Base-by-base conservation (phyloP, 345 rosid genomes). In the Xanthoceras sorbifolium region DNA sequence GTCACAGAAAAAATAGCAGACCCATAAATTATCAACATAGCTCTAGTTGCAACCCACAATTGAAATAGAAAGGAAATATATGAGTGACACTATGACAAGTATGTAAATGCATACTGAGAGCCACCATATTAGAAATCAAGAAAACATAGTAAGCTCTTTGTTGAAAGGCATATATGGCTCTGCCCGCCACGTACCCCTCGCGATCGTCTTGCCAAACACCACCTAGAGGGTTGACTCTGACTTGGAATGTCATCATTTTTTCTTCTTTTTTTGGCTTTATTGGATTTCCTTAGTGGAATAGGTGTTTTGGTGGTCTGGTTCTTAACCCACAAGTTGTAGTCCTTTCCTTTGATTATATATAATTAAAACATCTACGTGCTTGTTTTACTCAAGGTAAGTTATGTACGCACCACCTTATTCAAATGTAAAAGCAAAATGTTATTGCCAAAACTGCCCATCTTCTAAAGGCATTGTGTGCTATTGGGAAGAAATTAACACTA, bases 11-110 rank as follows among this genome's bases (percentile, higher is more conserved):
- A 78, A 60, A 81, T 42, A 3, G 86, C 79, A 20, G 78, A 78
- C 1, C 44, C 80, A 2, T 71, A 82, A 6, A 82, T 83, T 0
- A 80, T 54, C n/a, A 77, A 9, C 85, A 86, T 77, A 0, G 79
- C 62, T 18, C 28, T 4, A 0, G 77, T 77, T 0, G 81, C 84
- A 20, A 74, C 67, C 38, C 38, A 42, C 1, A 82, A 50, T 36
- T 84, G 2, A 78, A 14, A 64, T 71, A 65, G n/a, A 82, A 73
- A 40, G 85, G 84, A 59, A 68, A 82, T 69, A 55, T 7, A 84
- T 70, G 42, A 79, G 62, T 14, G 54, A 77, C 0, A 66, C 26
- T 7, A 77, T 65, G 3, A 79, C 63, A n/a, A 76, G 77, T 4
- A 79, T 34, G 0, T 81, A 83, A 1, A 78, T 46, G 0, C n/a